Evolutionary conservation across 805 yeast species (phyloP).

Genomic region (Candida chauliodis): DNA sequence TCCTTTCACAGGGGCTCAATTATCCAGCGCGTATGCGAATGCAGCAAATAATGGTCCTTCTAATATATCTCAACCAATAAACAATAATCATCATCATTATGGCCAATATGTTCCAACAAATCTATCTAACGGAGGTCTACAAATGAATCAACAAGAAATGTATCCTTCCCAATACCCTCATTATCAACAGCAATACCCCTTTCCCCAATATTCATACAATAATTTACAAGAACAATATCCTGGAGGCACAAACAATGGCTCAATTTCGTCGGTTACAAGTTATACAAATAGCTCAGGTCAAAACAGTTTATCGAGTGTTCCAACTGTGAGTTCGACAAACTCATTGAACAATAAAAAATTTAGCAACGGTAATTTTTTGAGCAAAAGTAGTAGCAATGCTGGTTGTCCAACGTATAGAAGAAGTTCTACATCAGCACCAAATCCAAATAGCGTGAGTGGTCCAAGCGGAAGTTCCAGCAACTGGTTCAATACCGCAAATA

Average conservation of each 20-base stretch:
- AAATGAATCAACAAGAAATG: background rate
- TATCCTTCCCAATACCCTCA: slow-evolving; percentile 1
- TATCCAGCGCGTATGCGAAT: background rate
- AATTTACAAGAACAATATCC: slow-evolving; percentile 1
- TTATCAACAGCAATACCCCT: background rate
- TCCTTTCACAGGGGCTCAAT: slow-evolving; percentile 17
- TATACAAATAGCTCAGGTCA: slow-evolving; percentile 2
- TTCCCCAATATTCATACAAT: background rate
- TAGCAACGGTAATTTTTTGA: background rate
- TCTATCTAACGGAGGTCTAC: background rate
- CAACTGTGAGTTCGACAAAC: background rate
- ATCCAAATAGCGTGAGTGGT: background rate
- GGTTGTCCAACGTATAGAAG: background rate
- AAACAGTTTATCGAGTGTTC: background rate
- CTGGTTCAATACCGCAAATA: background rate
- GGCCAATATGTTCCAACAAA: background rate
- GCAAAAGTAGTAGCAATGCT: background rate
- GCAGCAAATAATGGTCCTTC: slow-evolving; percentile 11
- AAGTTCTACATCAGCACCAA: background rate
- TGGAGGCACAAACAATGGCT: background rate
- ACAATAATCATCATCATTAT: slow-evolving; percentile 2
- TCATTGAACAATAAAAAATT: background rate
- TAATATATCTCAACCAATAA: slow-evolving; percentile 11
- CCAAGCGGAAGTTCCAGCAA: background rate
- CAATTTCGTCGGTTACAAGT: slow-evolving; percentile 1